Base-by-base conservation (phyloP, 257 asterid species). In the Catharanthus roseus region DNA sequence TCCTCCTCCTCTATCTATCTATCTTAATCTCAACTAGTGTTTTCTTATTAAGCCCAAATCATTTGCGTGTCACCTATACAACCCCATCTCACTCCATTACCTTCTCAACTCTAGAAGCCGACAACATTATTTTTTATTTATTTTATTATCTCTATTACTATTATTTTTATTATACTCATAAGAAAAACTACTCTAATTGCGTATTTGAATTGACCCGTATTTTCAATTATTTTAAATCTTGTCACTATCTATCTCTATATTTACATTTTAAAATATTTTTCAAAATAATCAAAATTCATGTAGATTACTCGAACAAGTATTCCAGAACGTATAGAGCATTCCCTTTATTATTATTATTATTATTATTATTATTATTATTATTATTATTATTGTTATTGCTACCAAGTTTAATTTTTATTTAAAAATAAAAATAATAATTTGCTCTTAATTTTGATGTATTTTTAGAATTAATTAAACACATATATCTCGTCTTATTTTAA, bases 11-110 rank as follows among this genome's bases (percentile, higher is more conserved):
- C n/a, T n/a, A n/a, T n/a, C n/a, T n/a, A n/a, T n/a, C n/a, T 42
- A 41, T 41, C 70, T 66, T 44, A 66, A 66, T 66, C 70, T 41
- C 39, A 47, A 55, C 56, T 26, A 66, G 16, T 66, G 18, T 42
- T 24, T 33, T 33, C 67, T 5, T 2, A 34, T 33, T 60, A n/a
- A 60, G 44, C 26, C 66, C 29, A 4, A 31, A 60, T 60, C 44
- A 60, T 9, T 38, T 18, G 45, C 67, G 67, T 34, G 67, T 61
- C 45, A 58, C 42, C 1, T 31, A 31, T 15, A 29, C 4, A 31
- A 1, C 9, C n/a, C n/a, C 39, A 31, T 24, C 24, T 38, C 26
- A 60, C 26, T 33, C 4, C 12, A 4, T 26, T 26, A 56, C 36
- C 63, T 56, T 26, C 36, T 41, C 47, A 41, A 45, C 51, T 45